Conservation (phyloP, 2,329 filamentous ascomycete species). For the Calonectria pauciramosa region DNA sequence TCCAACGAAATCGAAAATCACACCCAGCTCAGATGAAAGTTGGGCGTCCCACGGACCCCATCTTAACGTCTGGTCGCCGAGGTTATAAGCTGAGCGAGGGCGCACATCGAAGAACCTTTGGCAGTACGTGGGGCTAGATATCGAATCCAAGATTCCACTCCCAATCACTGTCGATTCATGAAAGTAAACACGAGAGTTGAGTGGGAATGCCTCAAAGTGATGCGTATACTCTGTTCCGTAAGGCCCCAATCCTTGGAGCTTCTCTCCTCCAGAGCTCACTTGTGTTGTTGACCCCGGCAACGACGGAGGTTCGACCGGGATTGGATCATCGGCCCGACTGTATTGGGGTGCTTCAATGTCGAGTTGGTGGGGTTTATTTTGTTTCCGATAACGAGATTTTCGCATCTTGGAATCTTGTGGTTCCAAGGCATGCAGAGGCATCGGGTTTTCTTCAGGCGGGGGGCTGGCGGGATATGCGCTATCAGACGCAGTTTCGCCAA, state of each 20-base stretch:
- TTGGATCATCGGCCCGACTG: conserved; percentile 66
- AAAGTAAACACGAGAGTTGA: conserved; percentile 69
- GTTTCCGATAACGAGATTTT: conserved; percentile 59
- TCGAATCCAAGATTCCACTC: conserved; percentile 61
- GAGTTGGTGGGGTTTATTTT: conserved; percentile 57
- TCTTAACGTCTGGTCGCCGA: conserved; percentile 63
- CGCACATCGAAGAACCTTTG: conserved; percentile 48
- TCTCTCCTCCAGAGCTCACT: conserved; percentile 40
- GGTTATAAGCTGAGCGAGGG: conserved; percentile 56
- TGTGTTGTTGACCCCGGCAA: conserved; percentile 22
- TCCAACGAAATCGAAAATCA: conserved; percentile 71
- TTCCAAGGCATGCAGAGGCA: conserved; percentile 36
- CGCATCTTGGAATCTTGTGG: conserved; percentile 15
- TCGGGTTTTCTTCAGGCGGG: conserved; percentile 41
- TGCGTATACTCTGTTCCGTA: conserved; percentile 73
- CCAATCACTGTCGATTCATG: conserved; percentile 72
- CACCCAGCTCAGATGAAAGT: conserved; percentile 72
- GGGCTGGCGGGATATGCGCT: conserved; percentile 37
- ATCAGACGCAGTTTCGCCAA: conserved; percentile 30
- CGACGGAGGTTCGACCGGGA: conserved; percentile 45
- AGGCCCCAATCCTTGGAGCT: conserved; percentile 67
- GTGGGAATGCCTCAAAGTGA: conserved; percentile 73
- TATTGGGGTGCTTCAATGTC: conserved; percentile 68
- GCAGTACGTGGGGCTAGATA: conserved; percentile 48
- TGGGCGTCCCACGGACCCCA: conserved; percentile 72